Evolutionary conservation across 305 asterid genomes (phyloP).

Genomic region (Striga hermonthica): DNA sequence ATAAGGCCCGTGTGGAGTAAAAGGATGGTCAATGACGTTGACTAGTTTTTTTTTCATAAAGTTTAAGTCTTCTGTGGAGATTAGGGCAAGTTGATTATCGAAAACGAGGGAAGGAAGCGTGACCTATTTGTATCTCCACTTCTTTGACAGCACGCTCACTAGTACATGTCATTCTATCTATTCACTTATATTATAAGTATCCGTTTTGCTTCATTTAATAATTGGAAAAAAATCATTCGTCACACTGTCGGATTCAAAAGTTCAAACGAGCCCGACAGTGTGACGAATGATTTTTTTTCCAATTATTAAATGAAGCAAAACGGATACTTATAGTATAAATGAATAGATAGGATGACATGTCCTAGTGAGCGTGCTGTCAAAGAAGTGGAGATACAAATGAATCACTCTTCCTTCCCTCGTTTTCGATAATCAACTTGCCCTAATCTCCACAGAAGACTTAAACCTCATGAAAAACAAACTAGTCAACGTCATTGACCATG

Average conservation of each 20-base stretch:
- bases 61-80: conserved; percentile 72
- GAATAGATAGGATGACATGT: too few relatives aligned
- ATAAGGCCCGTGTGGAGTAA: conserved; percentile 86
- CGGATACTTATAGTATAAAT: background rate
- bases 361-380: conserved; percentile 59
- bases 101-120: conserved; percentile 77
- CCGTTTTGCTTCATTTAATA: too few relatives aligned
- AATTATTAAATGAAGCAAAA: too few relatives aligned
- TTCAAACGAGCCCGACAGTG: too few relatives aligned
- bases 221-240: too few relatives aligned
- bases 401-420: conserved; percentile 71
- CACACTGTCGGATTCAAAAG: too few relatives aligned
- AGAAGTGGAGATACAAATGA: conserved; percentile 98
- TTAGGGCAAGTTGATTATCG: conserved; percentile 76
- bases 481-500: conserved; percentile 82
- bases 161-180: too few relatives aligned
- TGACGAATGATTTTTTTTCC: background rate
- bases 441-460: conserved; percentile 74
- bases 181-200: too few relatives aligned
- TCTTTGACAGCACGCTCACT: conserved; percentile 73
- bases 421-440: conserved; percentile 80
- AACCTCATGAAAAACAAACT: conserved; percentile 62
- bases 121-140: conserved; percentile 96
- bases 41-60: conserved; percentile 68
- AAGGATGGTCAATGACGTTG: conserved; percentile 78